Evolutionary conservation across 805 yeast genomes (phyloP).

Genomic region (Hanseniaspora meyeri): DNA sequence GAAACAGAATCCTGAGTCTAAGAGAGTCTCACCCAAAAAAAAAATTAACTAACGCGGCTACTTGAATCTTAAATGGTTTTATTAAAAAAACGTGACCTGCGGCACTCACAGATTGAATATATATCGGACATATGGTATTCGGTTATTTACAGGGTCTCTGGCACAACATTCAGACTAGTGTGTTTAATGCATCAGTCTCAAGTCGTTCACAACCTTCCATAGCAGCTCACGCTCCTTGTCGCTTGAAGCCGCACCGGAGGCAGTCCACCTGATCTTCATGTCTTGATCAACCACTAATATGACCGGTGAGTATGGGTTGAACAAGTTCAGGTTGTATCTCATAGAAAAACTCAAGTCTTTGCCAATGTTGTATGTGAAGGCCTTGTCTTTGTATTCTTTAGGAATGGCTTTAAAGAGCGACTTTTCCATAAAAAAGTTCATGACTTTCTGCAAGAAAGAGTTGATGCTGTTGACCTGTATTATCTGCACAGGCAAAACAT

Average conservation of each 20-base stretch:
- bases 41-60: too few relatives aligned
- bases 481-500: neutral
- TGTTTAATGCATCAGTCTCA: constrained; percentile 36
- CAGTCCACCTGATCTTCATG: constrained; percentile 79
- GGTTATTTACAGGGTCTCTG: neutral
- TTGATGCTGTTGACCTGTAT: constrained; percentile 9
- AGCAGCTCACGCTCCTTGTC: constrained; percentile 45
- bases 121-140: neutral
- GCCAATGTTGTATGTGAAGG: constrained; percentile 51
- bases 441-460: neutral
- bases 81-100: neutral
- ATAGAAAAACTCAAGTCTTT: constrained; percentile 41
- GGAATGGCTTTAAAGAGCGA: constrained; percentile 37
- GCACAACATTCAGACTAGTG: neutral
- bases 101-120: neutral
- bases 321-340: constrained; percentile 49
- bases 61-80: too few relatives aligned
- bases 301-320: constrained; percentile 73
- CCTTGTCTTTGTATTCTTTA: constrained; percentile 40
- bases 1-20: too few relatives aligned
- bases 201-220: constrained; percentile 54
- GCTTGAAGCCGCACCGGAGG: constrained; percentile 67
- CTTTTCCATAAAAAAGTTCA: constrained; percentile 29
- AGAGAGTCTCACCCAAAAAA: too few relatives aligned
- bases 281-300: constrained; percentile 63